Evolutionary conservation across 371 early-diverging fungal species (phyloP), one percentile per base, ranked within the genome.

Genomic region (Mucor racemosus): DNA sequence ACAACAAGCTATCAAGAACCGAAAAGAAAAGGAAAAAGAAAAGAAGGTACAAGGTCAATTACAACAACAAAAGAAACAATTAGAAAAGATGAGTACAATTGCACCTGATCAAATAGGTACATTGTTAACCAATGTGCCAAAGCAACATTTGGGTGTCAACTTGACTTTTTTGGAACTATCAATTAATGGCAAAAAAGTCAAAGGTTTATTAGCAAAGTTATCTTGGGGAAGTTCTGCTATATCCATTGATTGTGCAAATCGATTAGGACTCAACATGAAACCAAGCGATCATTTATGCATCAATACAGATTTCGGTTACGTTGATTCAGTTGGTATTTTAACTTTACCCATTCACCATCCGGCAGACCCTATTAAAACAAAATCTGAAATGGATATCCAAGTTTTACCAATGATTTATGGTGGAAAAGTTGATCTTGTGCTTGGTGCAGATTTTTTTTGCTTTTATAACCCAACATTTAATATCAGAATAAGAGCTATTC

Each of bases 401-500:
- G 71, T 77, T 21, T 31, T 77, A 44, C 77, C 77, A 6, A 40
- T 40, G 56, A 64, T 77, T 13, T 77, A 72, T 38, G 66, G 64
- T 8, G 74, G 74, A 13, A 66, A 65, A 41, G 74, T 77, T 0
- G 77, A 74, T 17, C 35, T 77, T 10, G 67, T 77, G n/a, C 48
- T 77, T 11, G 77, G 77, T 1, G 69, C 75, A 10, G 77, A 77
- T 36, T 77, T 77, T 40, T 77, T 77, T 55, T 56, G 42, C n/a
- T 54, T 40, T 13, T 70, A 58, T 56, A 64, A 66, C 6, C 72
- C 77, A 0, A 63, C 59, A 0, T 63, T 77, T 17, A 72, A 74
- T 50, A 64, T 76, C 19, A 67, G 53, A 34, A 21, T 66, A 21
- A 68, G 69, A 41, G 50, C 55, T 0, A 67, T 76, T 11, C 57